phyloP scores from a whole-genome alignment of 2,329 filamentous ascomycete species.

The Aspergillus sp. region DNA sequence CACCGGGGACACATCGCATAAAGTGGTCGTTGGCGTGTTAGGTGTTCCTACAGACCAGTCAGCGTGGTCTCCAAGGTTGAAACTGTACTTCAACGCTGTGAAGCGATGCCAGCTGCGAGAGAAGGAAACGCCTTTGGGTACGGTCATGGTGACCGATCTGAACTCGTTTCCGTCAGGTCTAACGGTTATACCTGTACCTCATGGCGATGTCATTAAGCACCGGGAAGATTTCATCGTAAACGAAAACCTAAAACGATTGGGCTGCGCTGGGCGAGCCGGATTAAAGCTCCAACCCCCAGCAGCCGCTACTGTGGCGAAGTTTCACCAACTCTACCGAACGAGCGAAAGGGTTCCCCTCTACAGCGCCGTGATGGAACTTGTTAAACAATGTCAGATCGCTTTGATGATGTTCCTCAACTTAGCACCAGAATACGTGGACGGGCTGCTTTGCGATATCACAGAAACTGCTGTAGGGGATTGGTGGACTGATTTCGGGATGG shows the following conservation, averaged over 20 bases:
- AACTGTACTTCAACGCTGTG: conserved; percentile 82
- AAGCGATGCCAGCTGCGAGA: conserved; percentile 81
- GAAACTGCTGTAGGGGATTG: conserved; percentile 88
- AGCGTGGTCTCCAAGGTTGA: conserved; percentile 75
- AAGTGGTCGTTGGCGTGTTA: conserved; percentile 75
- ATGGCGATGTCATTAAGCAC: conserved; percentile 78
- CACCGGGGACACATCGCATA: conserved; percentile 79
- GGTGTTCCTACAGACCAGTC: conserved; percentile 77
- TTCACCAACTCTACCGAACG: conserved; percentile 84
- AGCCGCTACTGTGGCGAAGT: conserved; percentile 82
- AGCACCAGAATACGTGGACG: conserved; percentile 85
- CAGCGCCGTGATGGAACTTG: conserved; percentile 78
- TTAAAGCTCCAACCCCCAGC: conserved; percentile 77
- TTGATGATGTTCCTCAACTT: conserved; percentile 85
- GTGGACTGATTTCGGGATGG: conserved; percentile 92
- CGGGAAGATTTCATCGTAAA: conserved; percentile 88
- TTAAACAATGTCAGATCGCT: conserved; percentile 88
- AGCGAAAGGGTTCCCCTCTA: conserved; percentile 78
- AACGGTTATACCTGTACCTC: conserved; percentile 86
- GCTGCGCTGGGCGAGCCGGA: conserved; percentile 86
- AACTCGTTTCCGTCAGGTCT: conserved; percentile 88
- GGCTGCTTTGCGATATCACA: conserved; percentile 87
- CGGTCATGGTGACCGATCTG: conserved; percentile 90
- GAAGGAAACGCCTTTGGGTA: conserved; percentile 78
- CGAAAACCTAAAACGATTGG: conserved; percentile 86